Conservation (phyloP, 2,329 filamentous ascomycete species). For the Neoarthrinium moseri region DNA sequence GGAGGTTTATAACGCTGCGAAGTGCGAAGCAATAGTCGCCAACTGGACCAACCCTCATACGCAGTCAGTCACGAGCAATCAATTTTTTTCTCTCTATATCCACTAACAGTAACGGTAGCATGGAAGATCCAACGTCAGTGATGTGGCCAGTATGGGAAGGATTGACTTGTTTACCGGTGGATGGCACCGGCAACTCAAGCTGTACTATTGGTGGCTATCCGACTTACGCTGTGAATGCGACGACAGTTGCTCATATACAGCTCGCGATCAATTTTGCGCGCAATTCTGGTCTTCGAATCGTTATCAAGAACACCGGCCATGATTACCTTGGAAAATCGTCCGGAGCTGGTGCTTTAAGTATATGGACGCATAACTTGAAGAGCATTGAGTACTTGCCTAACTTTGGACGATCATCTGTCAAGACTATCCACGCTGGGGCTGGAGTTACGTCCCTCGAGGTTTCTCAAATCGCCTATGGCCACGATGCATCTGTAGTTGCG, state of each 20-base stretch:
- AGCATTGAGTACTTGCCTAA: neutral
- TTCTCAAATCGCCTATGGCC: too few relatives aligned
- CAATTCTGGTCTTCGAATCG: neutral
- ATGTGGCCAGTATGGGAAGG: constrained; percentile 35
- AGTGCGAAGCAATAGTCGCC: constrained; percentile 20
- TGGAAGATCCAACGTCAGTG: constrained; percentile 35
- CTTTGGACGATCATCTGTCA: too few relatives aligned
- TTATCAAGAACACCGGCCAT: constrained; percentile 1
- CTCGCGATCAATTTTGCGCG: neutral
- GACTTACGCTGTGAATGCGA: neutral
- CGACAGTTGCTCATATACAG: neutral
- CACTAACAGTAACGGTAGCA: constrained; percentile 20
- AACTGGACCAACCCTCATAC: constrained; percentile 23
- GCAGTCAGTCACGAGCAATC: constrained; percentile 19
- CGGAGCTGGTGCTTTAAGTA: neutral
- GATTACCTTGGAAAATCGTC: constrained; percentile 2
- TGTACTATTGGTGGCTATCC: neutral
- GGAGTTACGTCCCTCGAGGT: too few relatives aligned
- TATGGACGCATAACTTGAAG: constrained; percentile 6
- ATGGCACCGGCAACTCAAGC: too few relatives aligned
- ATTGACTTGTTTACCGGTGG: constrained; percentile 19
- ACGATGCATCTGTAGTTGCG: too few relatives aligned
- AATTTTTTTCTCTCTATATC: neutral
- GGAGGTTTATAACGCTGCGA: constrained; percentile 19
- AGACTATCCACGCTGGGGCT: too few relatives aligned